phyloP scores from a whole-genome alignment of 2,329 filamentous ascomycete species.

The Aspergillus sp. region DNA sequence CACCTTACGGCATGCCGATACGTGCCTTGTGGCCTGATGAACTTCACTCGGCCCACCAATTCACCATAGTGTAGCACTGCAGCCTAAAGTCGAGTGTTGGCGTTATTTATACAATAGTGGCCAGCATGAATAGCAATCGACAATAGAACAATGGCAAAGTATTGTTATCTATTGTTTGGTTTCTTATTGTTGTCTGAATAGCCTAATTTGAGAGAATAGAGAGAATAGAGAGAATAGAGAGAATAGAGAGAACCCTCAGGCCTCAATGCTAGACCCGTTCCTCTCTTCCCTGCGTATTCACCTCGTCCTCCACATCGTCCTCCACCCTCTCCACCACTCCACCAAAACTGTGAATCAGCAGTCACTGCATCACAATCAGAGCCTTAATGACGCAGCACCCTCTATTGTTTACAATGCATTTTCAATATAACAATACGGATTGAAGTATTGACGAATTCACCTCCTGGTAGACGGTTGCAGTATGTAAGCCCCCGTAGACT shows the following conservation, averaged over 20 bases:
- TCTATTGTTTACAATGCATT: slow-evolving; percentile 11
- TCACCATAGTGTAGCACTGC: no score
- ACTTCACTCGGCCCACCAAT: no score
- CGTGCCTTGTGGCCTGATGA: background rate
- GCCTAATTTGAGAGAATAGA: background rate
- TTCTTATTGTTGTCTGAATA: background rate
- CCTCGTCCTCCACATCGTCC: background rate
- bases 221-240: background rate
- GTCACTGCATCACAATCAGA: background rate
- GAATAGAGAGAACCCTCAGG: background rate
- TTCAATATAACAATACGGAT: slow-evolving; percentile 4
- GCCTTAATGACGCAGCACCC: background rate
- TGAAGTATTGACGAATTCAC: background rate
- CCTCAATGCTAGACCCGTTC: no score
- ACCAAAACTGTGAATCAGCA: background rate
- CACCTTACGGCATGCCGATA: slow-evolving; percentile 3
- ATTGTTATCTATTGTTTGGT: background rate
- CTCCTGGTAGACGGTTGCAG: background rate
- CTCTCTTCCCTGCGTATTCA: background rate
- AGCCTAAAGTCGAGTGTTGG: background rate
- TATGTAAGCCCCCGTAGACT: background rate
- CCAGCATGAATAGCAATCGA: background rate
- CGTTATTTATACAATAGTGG: background rate
- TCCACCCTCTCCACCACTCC: background rate
- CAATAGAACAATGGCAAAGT: background rate